Conservation (phyloP, 2,329 filamentous ascomycete species). For the Beauveria scarabaeidicola region DNA sequence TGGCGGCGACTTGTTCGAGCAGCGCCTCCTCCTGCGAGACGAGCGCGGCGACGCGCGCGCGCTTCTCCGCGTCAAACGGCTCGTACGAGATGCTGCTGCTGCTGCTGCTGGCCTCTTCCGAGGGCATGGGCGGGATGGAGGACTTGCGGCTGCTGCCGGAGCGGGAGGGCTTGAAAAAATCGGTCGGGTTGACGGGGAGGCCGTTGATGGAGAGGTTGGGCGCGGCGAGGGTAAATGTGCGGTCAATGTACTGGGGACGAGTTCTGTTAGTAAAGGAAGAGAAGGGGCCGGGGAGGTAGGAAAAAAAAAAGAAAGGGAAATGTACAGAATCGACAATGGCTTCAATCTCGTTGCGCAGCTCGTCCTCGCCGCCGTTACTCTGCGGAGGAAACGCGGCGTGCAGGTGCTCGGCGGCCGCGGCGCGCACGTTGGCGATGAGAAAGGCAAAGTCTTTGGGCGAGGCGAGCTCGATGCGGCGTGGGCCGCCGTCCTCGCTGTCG, state of each 20-base stretch:
- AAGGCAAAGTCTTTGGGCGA: constrained; percentile 64
- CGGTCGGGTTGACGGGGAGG: constrained; percentile 35
- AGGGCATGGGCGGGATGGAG: constrained; percentile 23
- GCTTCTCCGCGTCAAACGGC: constrained; percentile 51
- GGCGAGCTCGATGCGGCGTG: constrained; percentile 75
- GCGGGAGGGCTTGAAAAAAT: constrained; percentile 26
- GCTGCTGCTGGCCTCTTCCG: neutral
- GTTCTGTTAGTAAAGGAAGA: neutral
- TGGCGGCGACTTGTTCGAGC: constrained; percentile 51
- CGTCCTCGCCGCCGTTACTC: constrained; percentile 41
- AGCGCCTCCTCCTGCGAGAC: constrained; percentile 55
- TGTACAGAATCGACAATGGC: constrained; percentile 49
- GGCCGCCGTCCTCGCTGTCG: constrained; percentile 31
- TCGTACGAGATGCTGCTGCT: constrained; percentile 41
- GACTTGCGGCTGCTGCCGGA: constrained; percentile 17
- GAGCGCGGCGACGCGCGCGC: constrained; percentile 51
- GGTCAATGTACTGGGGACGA: constrained; percentile 47
- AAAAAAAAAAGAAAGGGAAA: neutral
- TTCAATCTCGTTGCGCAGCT: constrained; percentile 50
- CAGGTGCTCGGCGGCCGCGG: constrained; percentile 59
- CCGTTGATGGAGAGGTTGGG: constrained; percentile 58
- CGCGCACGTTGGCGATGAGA: constrained; percentile 60
- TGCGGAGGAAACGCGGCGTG: constrained; percentile 62
- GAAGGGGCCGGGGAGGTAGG: neutral
- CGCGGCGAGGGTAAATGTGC: constrained; percentile 49